Base-by-base conservation (phyloP, 139 green algal species). In the Medakamo hakoo region DNA sequence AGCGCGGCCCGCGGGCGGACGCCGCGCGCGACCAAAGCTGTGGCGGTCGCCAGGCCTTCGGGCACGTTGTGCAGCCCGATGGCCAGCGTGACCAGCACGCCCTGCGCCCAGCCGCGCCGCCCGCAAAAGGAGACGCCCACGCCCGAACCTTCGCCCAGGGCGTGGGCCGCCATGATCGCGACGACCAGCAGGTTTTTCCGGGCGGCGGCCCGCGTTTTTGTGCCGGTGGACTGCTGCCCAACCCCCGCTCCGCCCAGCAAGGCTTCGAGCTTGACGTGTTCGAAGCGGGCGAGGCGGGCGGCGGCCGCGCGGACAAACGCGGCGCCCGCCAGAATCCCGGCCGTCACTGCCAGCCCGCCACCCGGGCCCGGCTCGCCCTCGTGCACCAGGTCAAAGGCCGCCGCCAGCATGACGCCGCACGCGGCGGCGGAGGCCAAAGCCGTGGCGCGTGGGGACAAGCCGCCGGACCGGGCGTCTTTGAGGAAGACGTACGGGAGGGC, bases 21-120 rank as follows among this genome's bases (percentile, higher is more conserved):
- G 32, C 92, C 92, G n/a, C 80, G 73, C 3, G 83, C 69, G 18
- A 88, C 84, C 70, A 98, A 82, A 49, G 97, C 87, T 4, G 91
- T 94, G 18, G 86, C 83, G 23, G 95, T 87, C 16, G 92, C 92
- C 63, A 97, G 81, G 32, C 92, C 92, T 63, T 98, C 92, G 0
- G 92, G 92, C 4, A 98, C 82, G 73, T 98, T 98, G 81, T 98
- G 92, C 49, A 98, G 68, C 4, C 89, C 91, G 64, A 97, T 97
- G 58, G 92, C 92, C 30, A 96, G 75, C 20, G 89, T 95, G 14
- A 96, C 87, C 4, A 97, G 78, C 30, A 89, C 62, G 23, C 92
- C 92, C 73, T 90, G 78, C 18, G 80, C 68, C 77, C 84, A 89
- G 48, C 92, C 92, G 2, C 81, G 71, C 21, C 76, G 70, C 23